Evolutionary conservation across 345 rosid species (phyloP).

Genomic region (Gossypium bickii): DNA sequence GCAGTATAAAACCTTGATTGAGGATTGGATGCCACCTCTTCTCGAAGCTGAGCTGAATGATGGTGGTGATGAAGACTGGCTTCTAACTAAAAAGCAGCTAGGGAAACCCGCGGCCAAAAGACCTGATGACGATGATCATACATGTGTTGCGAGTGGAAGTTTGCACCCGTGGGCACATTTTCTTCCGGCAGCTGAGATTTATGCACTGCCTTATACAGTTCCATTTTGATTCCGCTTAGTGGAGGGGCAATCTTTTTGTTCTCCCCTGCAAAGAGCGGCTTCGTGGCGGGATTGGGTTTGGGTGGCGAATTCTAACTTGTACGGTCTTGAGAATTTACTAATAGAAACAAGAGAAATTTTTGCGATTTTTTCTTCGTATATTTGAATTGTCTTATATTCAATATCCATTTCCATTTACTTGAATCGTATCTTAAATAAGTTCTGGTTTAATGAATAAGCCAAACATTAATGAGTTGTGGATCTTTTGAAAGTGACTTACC

Average conservation of each 20-base stretch:
- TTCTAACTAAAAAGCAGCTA: constrained; percentile 23
- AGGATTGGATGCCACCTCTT: constrained; percentile 40
- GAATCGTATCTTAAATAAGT: neutral
- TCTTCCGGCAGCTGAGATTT: constrained; percentile 37
- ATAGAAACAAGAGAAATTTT: neutral
- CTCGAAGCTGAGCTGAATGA: constrained; percentile 1
- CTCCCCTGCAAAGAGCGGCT: neutral
- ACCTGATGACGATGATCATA: neutral
- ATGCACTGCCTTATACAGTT: constrained; percentile 56
- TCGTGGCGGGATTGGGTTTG: neutral
- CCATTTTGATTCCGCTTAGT: constrained; percentile 36
- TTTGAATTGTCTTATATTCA: neutral
- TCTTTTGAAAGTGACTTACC: neutral
- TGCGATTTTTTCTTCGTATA: neutral
- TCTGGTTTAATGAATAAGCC: neutral
- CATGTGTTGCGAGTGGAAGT: neutral
- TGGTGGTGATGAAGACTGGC: constrained; percentile 49
- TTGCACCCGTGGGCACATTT: constrained; percentile 35
- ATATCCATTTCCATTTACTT: neutral
- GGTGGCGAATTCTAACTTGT: neutral
- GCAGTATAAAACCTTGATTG: constrained; percentile 32
- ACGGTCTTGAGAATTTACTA: neutral
- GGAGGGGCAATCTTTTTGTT: neutral
- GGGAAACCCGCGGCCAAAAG: constrained; percentile 1
- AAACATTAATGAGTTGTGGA: neutral